These are phyloP conservation scores for maize (Zea mays) DNA, from an alignment of 176 grass and related monocot species.

Conservation along the genomic window Zm-B73-REFERENCE-NAM-5.0 NC_050098.1:134806001-134806500, in stretches of 20 bases:
- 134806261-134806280: slow-evolving; percentile 79
- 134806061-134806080: not conserved
- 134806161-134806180: slow-evolving; percentile 78
- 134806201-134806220: slow-evolving; percentile 65
- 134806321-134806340: slow-evolving; percentile 62
- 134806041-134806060: not conserved
- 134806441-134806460: not conserved
- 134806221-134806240: slow-evolving; percentile 57
- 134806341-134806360: not conserved
- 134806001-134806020: not conserved
- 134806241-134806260: slow-evolving; percentile 81
- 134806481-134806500: not conserved
- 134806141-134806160: slow-evolving; percentile 74
- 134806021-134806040: not conserved
- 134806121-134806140: slow-evolving; percentile 79
- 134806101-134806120: slow-evolving; percentile 65
- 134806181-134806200: slow-evolving; percentile 79
- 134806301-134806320: slow-evolving; percentile 67
- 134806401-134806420: not conserved
- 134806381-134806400: not conserved
- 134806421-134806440: not conserved
- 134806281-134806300: slow-evolving; percentile 77
- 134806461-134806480: not conserved
- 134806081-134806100: too few species aligned
- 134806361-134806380: not conserved